Conservation (phyloP, 257 asterid genomes). For the Rauvolfia tetraphylla region DNA sequence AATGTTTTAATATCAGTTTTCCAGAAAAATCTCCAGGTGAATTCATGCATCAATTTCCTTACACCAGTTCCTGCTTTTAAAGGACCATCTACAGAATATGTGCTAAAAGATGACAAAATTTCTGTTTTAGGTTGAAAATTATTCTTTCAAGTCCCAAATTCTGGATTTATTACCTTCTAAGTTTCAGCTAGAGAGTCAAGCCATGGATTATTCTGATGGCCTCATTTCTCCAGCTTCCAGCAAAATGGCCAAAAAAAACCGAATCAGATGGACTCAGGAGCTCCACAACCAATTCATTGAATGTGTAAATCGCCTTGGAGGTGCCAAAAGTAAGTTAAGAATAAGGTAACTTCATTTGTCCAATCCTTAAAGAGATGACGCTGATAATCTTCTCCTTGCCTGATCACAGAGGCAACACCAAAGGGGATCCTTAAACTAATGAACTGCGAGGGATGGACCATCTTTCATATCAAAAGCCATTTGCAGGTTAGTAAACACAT, state of each 20-base stretch:
- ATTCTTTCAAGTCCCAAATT: background rate
- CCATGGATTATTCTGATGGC: background rate
- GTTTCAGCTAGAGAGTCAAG: conserved; percentile 16
- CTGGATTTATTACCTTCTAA: background rate
- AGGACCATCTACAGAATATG: background rate
- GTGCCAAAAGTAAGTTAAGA: conserved; percentile 70
- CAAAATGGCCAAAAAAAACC: conserved; percentile 18
- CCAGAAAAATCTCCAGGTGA: conserved; percentile 20
- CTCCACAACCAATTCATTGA: conserved; percentile 80
- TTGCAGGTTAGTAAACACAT: conserved; percentile 57
- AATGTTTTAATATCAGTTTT: background rate
- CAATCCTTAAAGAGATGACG: background rate
- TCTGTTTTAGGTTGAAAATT: conserved; percentile 8
- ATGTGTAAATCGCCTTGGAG: conserved; percentile 74
- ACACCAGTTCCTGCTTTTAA: no score
- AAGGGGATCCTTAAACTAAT: conserved; percentile 84
- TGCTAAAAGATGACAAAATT: background rate
- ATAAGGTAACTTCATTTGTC: background rate
- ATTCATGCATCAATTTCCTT: background rate
- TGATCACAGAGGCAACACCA: conserved; percentile 82
- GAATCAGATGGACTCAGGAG: conserved; percentile 89
- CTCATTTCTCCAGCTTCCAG: conserved; percentile 5
- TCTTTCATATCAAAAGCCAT: conserved; percentile 92
- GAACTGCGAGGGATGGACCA: conserved; percentile 77
- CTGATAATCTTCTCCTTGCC: background rate